Conservation (phyloP, 2,329 filamentous ascomycete genomes). For the Ceratocystis papillata region DNA sequence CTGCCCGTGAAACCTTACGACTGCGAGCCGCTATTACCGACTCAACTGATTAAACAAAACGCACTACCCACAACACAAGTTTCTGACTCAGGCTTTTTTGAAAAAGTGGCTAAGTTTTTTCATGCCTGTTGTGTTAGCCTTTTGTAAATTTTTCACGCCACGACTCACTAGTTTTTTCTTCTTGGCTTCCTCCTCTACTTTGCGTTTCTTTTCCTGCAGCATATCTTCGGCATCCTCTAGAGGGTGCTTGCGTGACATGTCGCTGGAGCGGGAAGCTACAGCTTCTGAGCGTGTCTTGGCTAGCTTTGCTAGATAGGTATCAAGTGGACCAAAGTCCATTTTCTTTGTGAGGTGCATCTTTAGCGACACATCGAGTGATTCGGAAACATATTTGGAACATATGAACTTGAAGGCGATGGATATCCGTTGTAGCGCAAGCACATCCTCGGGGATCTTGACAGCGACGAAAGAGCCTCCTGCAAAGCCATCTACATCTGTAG, state of each 20-base stretch:
- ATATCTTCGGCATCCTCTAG: constrained; percentile 55
- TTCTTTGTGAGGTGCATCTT: constrained; percentile 34
- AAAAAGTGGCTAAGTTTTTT: constrained; percentile 96
- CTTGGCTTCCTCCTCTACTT: constrained; percentile 80
- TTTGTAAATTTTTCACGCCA: constrained; percentile 69
- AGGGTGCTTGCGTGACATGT: constrained; percentile 60
- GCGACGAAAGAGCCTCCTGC: constrained; percentile 26
- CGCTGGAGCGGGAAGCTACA: constrained; percentile 53
- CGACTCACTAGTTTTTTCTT: constrained; percentile 64
- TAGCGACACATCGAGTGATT: constrained; percentile 36
- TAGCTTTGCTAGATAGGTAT: constrained; percentile 57
- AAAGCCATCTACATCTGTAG: constrained; percentile 32
- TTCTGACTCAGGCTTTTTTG: constrained; percentile 49
- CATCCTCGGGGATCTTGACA: constrained; percentile 31
- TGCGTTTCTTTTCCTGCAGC: constrained; percentile 68
- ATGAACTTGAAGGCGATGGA: constrained; percentile 56
- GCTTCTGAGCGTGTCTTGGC: constrained; percentile 60
- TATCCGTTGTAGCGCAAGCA: constrained; percentile 52
- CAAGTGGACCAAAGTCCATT: constrained; percentile 59
- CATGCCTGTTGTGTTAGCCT: constrained; percentile 87
- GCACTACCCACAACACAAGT: not conserved
- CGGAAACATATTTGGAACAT: constrained; percentile 48
- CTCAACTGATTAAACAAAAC: not conserved
- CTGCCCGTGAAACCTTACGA: not conserved
- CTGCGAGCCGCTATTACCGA: not conserved